Evolutionary conservation across 2,329 filamentous ascomycete species (phyloP).

Genomic region (Neocucurbitaria cava): DNA sequence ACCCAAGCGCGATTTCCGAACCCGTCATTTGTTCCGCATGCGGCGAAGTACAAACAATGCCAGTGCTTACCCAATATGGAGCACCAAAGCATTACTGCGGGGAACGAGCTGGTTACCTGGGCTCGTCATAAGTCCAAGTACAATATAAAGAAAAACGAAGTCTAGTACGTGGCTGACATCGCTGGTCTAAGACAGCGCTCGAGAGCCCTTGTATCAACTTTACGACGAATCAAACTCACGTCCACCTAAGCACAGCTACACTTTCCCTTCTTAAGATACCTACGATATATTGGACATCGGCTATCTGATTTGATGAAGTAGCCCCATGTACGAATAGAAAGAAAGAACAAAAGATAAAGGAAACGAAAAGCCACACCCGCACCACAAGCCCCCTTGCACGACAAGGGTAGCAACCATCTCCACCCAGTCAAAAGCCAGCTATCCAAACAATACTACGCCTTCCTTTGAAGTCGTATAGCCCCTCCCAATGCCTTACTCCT

Average conservation of each 20-base stretch:
- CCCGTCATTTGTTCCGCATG: slow-evolving; percentile 25
- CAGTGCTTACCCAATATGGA: slow-evolving; percentile 4
- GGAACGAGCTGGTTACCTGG: neutral
- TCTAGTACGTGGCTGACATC: neutral
- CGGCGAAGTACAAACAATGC: slow-evolving; percentile 13
- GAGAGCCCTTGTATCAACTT: neutral
- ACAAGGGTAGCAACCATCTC: neutral
- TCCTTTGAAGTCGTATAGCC: neutral
- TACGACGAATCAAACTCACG: neutral
- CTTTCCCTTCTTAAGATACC: neutral
- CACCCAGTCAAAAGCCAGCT: neutral
- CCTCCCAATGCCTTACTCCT: neutral
- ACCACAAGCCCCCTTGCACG: neutral
- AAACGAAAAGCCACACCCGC: neutral
- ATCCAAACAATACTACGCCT: neutral
- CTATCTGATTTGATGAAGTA: neutral
- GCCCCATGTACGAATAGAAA: neutral
- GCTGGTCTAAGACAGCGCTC: neutral
- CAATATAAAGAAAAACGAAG: neutral
- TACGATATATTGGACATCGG: neutral
- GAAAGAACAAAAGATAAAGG: neutral
- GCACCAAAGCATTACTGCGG: neutral
- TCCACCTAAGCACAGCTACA: neutral
- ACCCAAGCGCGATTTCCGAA: neutral
- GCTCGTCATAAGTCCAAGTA: slow-evolving; percentile 1